Base-by-base conservation (phyloP, 2,329 filamentous ascomycete species). In the Phialemoniopsis sp. region DNA sequence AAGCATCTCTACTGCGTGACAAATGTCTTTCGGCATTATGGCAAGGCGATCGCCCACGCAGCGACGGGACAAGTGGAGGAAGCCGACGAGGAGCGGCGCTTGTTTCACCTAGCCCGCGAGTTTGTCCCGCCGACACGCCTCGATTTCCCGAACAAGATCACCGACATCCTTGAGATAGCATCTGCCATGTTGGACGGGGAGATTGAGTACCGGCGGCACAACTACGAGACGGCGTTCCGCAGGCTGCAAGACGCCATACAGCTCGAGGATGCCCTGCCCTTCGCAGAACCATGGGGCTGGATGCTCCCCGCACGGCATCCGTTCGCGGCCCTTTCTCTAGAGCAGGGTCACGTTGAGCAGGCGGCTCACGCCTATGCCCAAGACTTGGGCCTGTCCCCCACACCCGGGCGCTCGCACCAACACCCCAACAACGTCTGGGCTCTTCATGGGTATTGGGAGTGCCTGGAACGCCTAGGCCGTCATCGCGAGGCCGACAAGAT, bases 341-440 rank as follows among this genome's bases (percentile, higher is more conserved):
- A 80, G 50, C 73, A 76, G 48, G 70, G 67, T 0, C 52, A 53
- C 21, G 53, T 72, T 2, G 64, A 70, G 41, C 53, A 68, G 29
- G 68, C 70, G 3, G 58, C 56, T 5, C 55, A 49, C n/a, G 64
- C 67, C 4, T 75, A 73, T 42, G 54, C 53, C 21, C 67, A 66
- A n/a, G 70, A 74, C 49, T 48, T 75, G 33, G 70, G 69, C 0
- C 47, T 71, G 15, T 64, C 70, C 28, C 70, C 66, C 3, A 50
- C 80, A 9, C 72, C 76, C 3, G n/a, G n/a, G n/a, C 61, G 77
- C 33, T 67, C 74, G 12, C 58, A 68, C 34, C 68, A 68, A 47
- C 77, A 80, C 60, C 74, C 70, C 28, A 76, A 77, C 42, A 82
- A 82, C 50, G 67, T 82, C 1, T 82, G 77, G 77, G 69, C 76